These are phyloP conservation scores for Fusarium lyarnte DNA, from an alignment of 2,329 filamentous ascomycete species.

Conservation along the genomic window DNA sequence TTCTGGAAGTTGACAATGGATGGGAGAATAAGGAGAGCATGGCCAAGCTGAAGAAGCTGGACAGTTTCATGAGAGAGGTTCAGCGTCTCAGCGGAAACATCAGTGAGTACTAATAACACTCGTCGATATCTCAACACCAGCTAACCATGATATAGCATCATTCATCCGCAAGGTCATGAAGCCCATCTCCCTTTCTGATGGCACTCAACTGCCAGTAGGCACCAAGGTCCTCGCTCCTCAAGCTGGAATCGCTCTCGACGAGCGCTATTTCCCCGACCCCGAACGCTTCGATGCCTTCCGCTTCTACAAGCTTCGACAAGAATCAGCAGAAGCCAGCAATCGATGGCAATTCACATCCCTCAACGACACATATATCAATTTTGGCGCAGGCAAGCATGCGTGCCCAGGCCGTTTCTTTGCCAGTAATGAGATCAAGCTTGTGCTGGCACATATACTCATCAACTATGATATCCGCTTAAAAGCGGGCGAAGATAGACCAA, in stretches of 20 bases:
- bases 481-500: slow-evolving; percentile 51
- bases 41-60: slow-evolving; percentile 56
- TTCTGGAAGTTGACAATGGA: slow-evolving; percentile 53
- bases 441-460: slow-evolving; percentile 54
- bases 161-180: slow-evolving; percentile 59
- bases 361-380: slow-evolving; percentile 55
- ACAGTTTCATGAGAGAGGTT: slow-evolving; percentile 60
- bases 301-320: slow-evolving; percentile 57
- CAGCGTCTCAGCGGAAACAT: slow-evolving; percentile 54
- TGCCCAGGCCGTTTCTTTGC: slow-evolving; percentile 62
- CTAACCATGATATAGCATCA: slow-evolving; percentile 48
- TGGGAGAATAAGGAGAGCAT: slow-evolving; percentile 56
- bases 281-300: slow-evolving; percentile 60
- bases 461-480: slow-evolving; percentile 55
- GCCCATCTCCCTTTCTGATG: slow-evolving; percentile 57
- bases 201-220: slow-evolving; percentile 54
- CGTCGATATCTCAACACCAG: neutral
- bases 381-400: slow-evolving; percentile 58
- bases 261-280: slow-evolving; percentile 52
- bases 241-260: slow-evolving; percentile 54
- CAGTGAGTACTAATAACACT: slow-evolving; percentile 46
- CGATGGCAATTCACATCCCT: slow-evolving; percentile 57
- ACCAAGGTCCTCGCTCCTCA: slow-evolving; percentile 55
- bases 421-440: slow-evolving; percentile 56
- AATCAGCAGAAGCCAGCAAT: slow-evolving; percentile 50